Evolutionary conservation across 1,284 basidiomycete genomes (phyloP).

Genomic region (Boletus nobilissimus): DNA sequence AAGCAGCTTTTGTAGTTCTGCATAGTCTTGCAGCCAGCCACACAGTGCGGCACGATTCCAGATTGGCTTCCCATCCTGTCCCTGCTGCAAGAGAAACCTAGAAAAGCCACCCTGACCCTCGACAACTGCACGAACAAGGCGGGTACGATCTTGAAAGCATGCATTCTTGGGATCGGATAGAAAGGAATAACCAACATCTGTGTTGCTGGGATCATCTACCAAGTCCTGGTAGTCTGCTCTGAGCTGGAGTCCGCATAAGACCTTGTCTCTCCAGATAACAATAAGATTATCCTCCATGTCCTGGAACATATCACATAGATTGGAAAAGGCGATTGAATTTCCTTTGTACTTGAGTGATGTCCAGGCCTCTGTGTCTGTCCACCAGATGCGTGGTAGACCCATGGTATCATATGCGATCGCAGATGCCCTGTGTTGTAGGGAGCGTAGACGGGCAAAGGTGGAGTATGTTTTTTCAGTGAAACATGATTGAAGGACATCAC

Average conservation of each 20-base stretch:
- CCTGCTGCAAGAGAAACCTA: not conserved
- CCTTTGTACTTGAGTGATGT: conserved; percentile 34
- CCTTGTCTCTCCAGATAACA: not conserved
- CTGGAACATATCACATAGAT: conserved; percentile 21
- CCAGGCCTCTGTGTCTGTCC: conserved; percentile 29
- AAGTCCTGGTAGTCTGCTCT: not conserved
- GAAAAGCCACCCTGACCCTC: not conserved
- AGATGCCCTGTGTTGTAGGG: conserved; percentile 40
- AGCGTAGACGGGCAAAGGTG: conserved; percentile 35
- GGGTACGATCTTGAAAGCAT: not conserved
- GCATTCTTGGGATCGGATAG: not conserved
- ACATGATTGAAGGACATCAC: conserved; percentile 24
- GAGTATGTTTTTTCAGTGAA: conserved; percentile 37
- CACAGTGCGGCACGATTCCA: not conserved
- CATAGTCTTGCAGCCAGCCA: not conserved
- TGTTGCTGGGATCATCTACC: not conserved
- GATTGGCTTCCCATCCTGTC: not conserved
- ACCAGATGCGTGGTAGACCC: conserved; percentile 34
- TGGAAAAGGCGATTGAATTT: conserved; percentile 12
- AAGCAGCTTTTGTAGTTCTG: not conserved
- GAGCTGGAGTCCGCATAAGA: not conserved
- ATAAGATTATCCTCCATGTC: conserved; percentile 17
- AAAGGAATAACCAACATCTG: not conserved
- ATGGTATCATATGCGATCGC: conserved; percentile 32
- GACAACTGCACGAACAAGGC: not conserved